A percentile compares a stretch with the other conserved stretches of the same genome.
These are phyloP conservation scores for Schizosaccharomyces cryophilus DNA, from an alignment of 805 yeast species.

Conservation along the genomic window DNA sequence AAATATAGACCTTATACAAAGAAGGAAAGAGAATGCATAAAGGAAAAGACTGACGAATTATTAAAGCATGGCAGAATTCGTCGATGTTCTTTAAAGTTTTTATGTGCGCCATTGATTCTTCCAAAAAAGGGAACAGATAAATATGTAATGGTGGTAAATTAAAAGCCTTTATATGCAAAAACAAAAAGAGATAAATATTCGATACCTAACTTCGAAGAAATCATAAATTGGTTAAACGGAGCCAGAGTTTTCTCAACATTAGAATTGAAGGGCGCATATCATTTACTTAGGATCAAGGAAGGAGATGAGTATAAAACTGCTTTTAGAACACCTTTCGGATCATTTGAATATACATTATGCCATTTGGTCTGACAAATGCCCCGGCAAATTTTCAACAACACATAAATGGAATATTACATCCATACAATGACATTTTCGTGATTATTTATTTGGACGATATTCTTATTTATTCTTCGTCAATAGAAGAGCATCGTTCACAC, in stretches of 20 bases:
- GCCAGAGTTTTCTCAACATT: constrained; percentile 6
- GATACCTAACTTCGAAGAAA: not conserved
- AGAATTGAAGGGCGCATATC: constrained; percentile 8
- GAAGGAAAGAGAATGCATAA: too few species aligned
- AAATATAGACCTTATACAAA: too few species aligned
- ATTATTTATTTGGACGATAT: constrained; percentile 10
- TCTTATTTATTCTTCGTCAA: constrained; percentile 4
- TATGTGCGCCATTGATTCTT: not conserved
- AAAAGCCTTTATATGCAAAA: not conserved
- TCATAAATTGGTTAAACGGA: not conserved
- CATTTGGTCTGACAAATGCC: constrained; percentile 11
- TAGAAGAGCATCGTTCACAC: constrained; percentile 2
- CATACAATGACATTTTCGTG: not conserved
- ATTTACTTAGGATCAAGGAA: constrained; percentile 13
- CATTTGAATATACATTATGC: constrained; percentile 11
- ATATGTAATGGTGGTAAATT: not conserved
- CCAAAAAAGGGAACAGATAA: not conserved
- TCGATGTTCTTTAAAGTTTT: too few species aligned
- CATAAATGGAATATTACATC: constrained; percentile 3
- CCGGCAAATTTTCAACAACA: constrained; percentile 10
- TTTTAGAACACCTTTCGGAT: constrained; percentile 7
- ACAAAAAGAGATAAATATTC: not conserved
- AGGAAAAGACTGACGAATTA: too few species aligned
- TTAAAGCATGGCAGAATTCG: too few species aligned
- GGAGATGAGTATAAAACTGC: constrained; percentile 8